These are phyloP conservation scores for Sicyos baderoa DNA, from an alignment of 306 rosid species.

Conservation along the genomic window DNA sequence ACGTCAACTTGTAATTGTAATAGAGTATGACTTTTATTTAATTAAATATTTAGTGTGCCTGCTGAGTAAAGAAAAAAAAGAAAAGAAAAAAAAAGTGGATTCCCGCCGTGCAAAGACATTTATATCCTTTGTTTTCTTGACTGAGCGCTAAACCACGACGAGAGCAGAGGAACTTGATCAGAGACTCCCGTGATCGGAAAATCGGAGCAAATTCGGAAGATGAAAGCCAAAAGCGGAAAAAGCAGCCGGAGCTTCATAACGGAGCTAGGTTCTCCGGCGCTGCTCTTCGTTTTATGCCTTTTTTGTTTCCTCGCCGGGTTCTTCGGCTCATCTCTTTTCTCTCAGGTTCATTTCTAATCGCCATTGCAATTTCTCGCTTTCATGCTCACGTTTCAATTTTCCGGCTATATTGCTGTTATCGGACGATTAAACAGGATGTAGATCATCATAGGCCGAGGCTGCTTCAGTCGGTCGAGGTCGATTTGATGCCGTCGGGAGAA, in stretches of 20 bases:
- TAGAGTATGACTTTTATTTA: too few relatives aligned
- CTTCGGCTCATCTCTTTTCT: slow-evolving; percentile 40
- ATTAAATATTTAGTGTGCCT: too few relatives aligned
- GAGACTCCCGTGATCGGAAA: not conserved
- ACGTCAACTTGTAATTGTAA: too few relatives aligned
- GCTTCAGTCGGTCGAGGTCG: slow-evolving; percentile 38
- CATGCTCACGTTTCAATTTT: not conserved
- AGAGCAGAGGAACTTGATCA: not conserved
- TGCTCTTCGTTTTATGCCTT: slow-evolving; percentile 42
- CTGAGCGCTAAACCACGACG: not conserved
- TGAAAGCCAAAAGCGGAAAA: slow-evolving; percentile 50
- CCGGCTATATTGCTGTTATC: not conserved
- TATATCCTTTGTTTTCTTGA: slow-evolving; percentile 3
- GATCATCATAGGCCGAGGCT: slow-evolving; percentile 24
- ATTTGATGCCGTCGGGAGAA: slow-evolving; percentile 44
- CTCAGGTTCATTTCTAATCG: slow-evolving; percentile 26
- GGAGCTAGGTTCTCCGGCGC: slow-evolving; percentile 36
- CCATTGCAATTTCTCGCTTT: not conserved
- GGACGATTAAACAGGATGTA: slow-evolving; percentile 1
- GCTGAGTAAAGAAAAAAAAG: too few relatives aligned
- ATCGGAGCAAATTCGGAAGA: slow-evolving; percentile 16
- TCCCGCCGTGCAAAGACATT: slow-evolving; percentile 4
- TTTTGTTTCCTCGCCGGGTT: slow-evolving; percentile 74
- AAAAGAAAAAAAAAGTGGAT: too few relatives aligned
- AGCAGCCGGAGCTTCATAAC: slow-evolving; percentile 36